These are phyloP conservation scores for Saccharum hybrid DNA, from an alignment of 202 grass and related monocot species.

Conservation along the genomic window DNA sequence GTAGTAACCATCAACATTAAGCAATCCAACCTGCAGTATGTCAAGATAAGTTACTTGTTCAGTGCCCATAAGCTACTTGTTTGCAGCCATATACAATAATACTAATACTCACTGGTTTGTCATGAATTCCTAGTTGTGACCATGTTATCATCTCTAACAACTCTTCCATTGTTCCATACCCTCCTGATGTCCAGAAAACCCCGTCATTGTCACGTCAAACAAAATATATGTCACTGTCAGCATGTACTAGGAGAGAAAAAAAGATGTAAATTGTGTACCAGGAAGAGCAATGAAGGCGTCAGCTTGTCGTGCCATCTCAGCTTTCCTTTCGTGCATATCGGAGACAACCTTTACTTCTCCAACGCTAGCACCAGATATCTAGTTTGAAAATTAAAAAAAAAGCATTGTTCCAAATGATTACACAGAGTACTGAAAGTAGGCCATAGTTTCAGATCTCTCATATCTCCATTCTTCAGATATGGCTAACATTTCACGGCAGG, in stretches of 20 bases:
- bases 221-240: not conserved
- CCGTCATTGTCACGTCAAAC: slow-evolving; percentile 21
- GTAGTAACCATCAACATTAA: slow-evolving; percentile 98
- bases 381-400: slow-evolving; percentile 2
- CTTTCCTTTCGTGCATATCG: slow-evolving; percentile 98
- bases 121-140: slow-evolving; percentile 97
- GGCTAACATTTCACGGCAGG: not conserved
- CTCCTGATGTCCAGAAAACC: slow-evolving; percentile 56
- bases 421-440: not conserved
- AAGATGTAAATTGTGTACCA: slow-evolving; percentile 51
- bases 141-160: slow-evolving; percentile 99
- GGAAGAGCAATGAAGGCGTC: slow-evolving; percentile 96
- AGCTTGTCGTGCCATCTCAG: slow-evolving; percentile 78
- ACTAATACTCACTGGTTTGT: slow-evolving; percentile 76
- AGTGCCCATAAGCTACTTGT: slow-evolving; percentile 25
- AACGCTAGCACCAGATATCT: slow-evolving; percentile 96
- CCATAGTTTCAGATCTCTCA: slow-evolving; percentile 15
- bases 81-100: slow-evolving; percentile 14
- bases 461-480: slow-evolving; percentile 9
- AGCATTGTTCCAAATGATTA: not conserved
- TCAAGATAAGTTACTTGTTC: slow-evolving; percentile 22
- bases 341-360: slow-evolving; percentile 80
- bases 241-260: not conserved
- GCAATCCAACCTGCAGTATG: slow-evolving; percentile 72
- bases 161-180: slow-evolving; percentile 99